Evolutionary conservation across 164 flowering plant genomes (phyloP).

Genomic region (Nymphaea thermarum): DNA sequence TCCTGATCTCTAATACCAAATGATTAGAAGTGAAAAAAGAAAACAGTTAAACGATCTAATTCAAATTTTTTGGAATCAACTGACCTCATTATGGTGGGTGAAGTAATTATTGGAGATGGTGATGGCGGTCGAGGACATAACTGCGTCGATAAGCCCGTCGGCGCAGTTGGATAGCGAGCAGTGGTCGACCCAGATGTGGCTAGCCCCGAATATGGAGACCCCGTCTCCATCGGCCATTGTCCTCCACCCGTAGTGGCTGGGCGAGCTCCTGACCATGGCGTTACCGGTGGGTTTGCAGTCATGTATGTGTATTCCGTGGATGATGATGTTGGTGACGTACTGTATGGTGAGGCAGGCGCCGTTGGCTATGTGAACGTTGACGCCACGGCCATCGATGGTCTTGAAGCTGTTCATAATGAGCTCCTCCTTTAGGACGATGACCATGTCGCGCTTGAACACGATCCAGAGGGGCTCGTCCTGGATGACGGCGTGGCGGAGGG

Average conservation of each 20-base stretch:
- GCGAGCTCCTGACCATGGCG: conserved; percentile 40
- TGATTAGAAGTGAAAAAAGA: too few species aligned
- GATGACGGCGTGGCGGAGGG: conserved; percentile 89
- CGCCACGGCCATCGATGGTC: conserved; percentile 36
- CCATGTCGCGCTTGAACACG: conserved; percentile 36
- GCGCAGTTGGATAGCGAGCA: conserved; percentile 81
- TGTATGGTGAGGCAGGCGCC: conserved; percentile 39
- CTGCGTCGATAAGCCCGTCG: conserved; percentile 93
- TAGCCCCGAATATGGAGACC: conserved; percentile 75
- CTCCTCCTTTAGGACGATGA: conserved; percentile 28
- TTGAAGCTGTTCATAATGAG: conserved; percentile 43
- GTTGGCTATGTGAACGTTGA: conserved; percentile 32
- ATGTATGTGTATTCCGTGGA: conserved; percentile 33
- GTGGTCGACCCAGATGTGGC: conserved; percentile 97
- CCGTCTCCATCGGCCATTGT: conserved; percentile 58
- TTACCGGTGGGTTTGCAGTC: conserved; percentile 40
- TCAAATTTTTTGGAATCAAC: neutral
- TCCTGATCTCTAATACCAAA: too few species aligned
- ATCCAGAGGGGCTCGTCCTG: conserved; percentile 70
- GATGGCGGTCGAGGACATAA: conserved; percentile 94
- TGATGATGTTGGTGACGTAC: conserved; percentile 27
- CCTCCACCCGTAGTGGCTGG: conserved; percentile 36
- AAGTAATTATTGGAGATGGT: conserved; percentile 85
- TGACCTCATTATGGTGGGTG: conserved; percentile 94
- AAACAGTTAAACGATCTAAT: too few species aligned